phyloP scores from a whole-genome alignment of 805 yeast genomes.

The Wickerhamiella azymoides region DNA sequence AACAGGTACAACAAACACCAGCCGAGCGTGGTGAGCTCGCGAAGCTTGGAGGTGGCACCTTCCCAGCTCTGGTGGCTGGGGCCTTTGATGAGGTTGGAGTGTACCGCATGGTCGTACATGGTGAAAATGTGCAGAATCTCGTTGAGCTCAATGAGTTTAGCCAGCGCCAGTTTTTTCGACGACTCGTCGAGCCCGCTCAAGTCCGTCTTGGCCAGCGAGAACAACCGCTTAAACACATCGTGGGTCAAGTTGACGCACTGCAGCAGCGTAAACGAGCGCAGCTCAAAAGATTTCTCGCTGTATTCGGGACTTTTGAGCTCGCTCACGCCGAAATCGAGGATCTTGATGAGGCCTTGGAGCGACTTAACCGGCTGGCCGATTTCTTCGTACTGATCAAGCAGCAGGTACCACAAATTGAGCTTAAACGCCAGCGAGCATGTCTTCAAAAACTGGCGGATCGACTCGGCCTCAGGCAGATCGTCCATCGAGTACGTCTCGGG shows the following conservation, averaged over 20 bases:
- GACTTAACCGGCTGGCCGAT: slow-evolving; percentile 32
- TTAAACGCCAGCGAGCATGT: slow-evolving; percentile 52
- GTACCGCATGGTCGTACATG: slow-evolving; percentile 26
- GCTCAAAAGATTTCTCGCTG: slow-evolving; percentile 18
- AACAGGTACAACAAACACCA: slow-evolving; percentile 31
- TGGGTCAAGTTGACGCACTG: slow-evolving; percentile 42
- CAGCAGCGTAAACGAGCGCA: slow-evolving; percentile 33
- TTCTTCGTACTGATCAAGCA: slow-evolving; percentile 42
- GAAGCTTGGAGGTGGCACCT: slow-evolving; percentile 17
- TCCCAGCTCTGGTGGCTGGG: slow-evolving; percentile 25
- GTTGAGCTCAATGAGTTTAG: slow-evolving; percentile 19
- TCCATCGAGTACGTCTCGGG: slow-evolving; percentile 16
- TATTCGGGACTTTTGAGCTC: slow-evolving; percentile 26
- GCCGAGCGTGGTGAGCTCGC: slow-evolving; percentile 23
- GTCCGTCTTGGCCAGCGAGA: slow-evolving; percentile 11
- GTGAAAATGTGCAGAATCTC: slow-evolving; percentile 26
- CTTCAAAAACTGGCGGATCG: slow-evolving; percentile 48
- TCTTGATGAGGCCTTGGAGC: slow-evolving; percentile 32
- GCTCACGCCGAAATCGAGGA: slow-evolving; percentile 32
- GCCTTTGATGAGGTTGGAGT: slow-evolving; percentile 20
- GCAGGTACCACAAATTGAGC: slow-evolving; percentile 60
- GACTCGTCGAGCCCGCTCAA: neutral
- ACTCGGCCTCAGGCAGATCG: slow-evolving; percentile 27
- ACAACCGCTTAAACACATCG: slow-evolving; percentile 29
- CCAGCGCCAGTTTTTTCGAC: slow-evolving; percentile 5